These are phyloP conservation scores for Nepenthes mirabilis DNA, from an alignment of 148 eudicot species.

Conservation along the genomic window DNA sequence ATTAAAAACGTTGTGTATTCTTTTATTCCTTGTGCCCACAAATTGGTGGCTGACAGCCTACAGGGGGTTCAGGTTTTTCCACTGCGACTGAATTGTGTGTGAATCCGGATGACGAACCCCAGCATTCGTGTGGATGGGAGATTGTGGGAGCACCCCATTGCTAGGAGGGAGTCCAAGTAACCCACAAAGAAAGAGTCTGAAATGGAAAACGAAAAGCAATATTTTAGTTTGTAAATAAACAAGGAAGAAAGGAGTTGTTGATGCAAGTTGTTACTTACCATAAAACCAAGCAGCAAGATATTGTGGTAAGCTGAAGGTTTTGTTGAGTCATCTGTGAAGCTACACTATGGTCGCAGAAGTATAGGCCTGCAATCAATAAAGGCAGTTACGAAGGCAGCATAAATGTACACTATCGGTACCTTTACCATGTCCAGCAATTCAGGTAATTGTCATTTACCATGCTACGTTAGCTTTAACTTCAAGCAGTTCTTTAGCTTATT, in stretches of 20 bases:
- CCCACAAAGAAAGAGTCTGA: conserved; percentile 68
- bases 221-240: background rate
- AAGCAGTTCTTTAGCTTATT: too few species aligned
- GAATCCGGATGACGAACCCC: too few species aligned
- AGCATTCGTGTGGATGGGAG: conserved; percentile 94
- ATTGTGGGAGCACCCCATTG: conserved; percentile 83
- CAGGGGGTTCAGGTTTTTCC: too few species aligned
- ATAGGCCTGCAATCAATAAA: conserved; percentile 82
- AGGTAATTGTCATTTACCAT: too few species aligned
- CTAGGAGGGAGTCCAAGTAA: conserved; percentile 83
- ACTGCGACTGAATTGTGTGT: too few species aligned
- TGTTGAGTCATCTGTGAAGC: conserved; percentile 92
- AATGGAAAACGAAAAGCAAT: background rate
- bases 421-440: conserved; percentile 59
- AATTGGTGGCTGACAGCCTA: too few species aligned
- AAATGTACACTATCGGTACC: conserved; percentile 50
- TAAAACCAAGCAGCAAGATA: conserved; percentile 64
- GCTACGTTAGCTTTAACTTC: too few species aligned
- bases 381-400: conserved; percentile 72
- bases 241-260: background rate
- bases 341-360: conserved; percentile 92
- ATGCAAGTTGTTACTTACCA: conserved; percentile 24
- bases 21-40: too few species aligned
- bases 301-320: conserved; percentile 86
- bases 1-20: too few species aligned